These are phyloP conservation scores for Prunus mira DNA, from an alignment of 306 rosid species.

Conservation along the genomic window DNA sequence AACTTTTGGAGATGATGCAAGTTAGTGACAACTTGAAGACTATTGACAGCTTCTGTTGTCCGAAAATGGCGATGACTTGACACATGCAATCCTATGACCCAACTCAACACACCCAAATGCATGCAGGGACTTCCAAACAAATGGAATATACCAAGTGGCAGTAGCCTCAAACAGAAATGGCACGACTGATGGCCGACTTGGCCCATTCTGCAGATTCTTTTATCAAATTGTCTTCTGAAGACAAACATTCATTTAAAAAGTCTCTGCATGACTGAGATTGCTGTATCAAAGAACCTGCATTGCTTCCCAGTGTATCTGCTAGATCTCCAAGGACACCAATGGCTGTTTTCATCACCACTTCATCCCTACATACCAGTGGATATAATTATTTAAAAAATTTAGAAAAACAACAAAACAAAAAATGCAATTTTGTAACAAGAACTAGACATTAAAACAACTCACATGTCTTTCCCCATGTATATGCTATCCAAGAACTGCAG, in stretches of 20 bases:
- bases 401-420: constrained; percentile 2
- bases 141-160: constrained; percentile 35
- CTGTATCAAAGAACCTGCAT: constrained; percentile 87
- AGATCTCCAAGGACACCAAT: constrained; percentile 93
- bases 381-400: not conserved
- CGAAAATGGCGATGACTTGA: constrained; percentile 54
- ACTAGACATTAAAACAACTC: constrained; percentile 23
- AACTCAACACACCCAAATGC: constrained; percentile 70
- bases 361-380: constrained; percentile 57
- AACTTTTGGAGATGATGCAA: constrained; percentile 76
- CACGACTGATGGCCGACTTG: constrained; percentile 81
- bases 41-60: constrained; percentile 53
- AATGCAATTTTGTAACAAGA: not conserved
- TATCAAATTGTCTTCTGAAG: constrained; percentile 82
- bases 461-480: constrained; percentile 87
- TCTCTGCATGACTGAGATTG: constrained; percentile 85
- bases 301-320: constrained; percentile 89
- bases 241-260: constrained; percentile 79
- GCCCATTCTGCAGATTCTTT: constrained; percentile 98
- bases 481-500: constrained; percentile 90
- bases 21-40: constrained; percentile 84
- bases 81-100: constrained; percentile 65
- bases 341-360: constrained; percentile 89
- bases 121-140: constrained; percentile 58
- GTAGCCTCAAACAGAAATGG: constrained; percentile 72